Evolutionary conservation across 768 basidiomycete species (phyloP).

Genomic region (Lactifluus echinatus): DNA sequence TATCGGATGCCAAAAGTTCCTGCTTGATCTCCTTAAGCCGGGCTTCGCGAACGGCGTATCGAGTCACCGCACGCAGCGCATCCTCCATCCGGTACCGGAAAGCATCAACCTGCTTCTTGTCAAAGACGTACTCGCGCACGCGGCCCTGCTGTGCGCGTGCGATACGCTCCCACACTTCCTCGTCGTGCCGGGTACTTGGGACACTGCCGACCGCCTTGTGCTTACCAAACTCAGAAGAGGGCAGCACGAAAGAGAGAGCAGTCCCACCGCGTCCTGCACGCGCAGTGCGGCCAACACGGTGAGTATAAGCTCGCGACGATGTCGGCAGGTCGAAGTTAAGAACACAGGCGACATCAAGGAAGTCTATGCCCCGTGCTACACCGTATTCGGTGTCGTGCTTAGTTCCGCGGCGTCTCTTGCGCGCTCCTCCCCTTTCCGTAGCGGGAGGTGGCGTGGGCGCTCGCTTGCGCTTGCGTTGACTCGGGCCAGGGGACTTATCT

Average conservation of each 20-base stretch:
- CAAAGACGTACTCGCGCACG: conserved; percentile 88
- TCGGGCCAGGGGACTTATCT: neutral
- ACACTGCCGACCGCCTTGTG: conserved; percentile 65
- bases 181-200: conserved; percentile 65
- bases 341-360: conserved; percentile 93
- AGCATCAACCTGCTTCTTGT: conserved; percentile 92
- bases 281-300: conserved; percentile 93
- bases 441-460: conserved; percentile 32
- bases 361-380: conserved; percentile 93
- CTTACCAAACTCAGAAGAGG: conserved; percentile 56
- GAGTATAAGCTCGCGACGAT: conserved; percentile 82
- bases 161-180: conserved; percentile 66
- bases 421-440: conserved; percentile 31
- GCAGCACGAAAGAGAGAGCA: conserved; percentile 83
- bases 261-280: conserved; percentile 92
- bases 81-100: conserved; percentile 99
- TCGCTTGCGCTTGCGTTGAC: conserved; percentile 53
- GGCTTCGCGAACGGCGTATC: conserved; percentile 80
- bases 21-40: conserved; percentile 87
- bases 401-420: conserved; percentile 39
- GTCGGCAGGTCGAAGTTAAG: conserved; percentile 97
- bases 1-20: conserved; percentile 92
- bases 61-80: conserved; percentile 81
- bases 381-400: conserved; percentile 74
- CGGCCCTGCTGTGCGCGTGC: conserved; percentile 61